Base-by-base conservation (phyloP, 129 eudicot species). In the Chrysanthemum lavandulifolium region DNA sequence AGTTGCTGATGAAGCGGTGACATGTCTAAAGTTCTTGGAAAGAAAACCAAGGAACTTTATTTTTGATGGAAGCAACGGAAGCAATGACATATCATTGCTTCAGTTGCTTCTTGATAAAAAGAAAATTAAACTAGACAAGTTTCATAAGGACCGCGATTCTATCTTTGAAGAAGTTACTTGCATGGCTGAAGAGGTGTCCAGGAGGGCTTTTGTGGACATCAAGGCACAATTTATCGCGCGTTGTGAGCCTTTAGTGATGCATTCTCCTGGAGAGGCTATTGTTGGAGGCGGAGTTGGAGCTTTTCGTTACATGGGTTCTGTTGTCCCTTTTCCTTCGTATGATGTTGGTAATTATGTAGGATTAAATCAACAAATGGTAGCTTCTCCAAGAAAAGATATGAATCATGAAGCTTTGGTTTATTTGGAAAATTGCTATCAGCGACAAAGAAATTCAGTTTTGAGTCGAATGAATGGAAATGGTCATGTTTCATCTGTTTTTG, bases 151-250 rank as follows among this genome's bases (percentile, higher is more conserved):
- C 48, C 59, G 82, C 16, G 27, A 53, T 8, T 16, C 27, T 52
- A 75, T 82, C 13, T 50, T 72, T 0, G 40, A 67, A 11, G 78
- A 80, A 45, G 88, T 86, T 6, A 61, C 27, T 0, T 15, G 3
- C 25, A 71, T 80, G 0, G 45, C 79, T 0, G 59, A 63, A 2
- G 69, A 82, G 5, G 75, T 86, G 18, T 86, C 86, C 56, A 13
- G 5, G 1, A 66, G 71, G 31, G 88, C 88, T 2, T 83, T 86
- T 68, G 61, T 48, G 0, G 91, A 86, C 71, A 83, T 86, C 9
- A 14, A 80, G 14, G 55, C 65, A 11, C 13, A 49, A 9, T 66
- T 65, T 9, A 40, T 68, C 2, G 54, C 53, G 1, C 60, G 47
- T 6, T 10, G 10, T 40, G 47, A 40, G 47, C 10, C 47, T 40